A percentile compares a stretch with the other conserved stretches of the same genome.
Evolutionary conservation across 139 green algal species (phyloP).

Genomic region (Gonium pectorale): DNA sequence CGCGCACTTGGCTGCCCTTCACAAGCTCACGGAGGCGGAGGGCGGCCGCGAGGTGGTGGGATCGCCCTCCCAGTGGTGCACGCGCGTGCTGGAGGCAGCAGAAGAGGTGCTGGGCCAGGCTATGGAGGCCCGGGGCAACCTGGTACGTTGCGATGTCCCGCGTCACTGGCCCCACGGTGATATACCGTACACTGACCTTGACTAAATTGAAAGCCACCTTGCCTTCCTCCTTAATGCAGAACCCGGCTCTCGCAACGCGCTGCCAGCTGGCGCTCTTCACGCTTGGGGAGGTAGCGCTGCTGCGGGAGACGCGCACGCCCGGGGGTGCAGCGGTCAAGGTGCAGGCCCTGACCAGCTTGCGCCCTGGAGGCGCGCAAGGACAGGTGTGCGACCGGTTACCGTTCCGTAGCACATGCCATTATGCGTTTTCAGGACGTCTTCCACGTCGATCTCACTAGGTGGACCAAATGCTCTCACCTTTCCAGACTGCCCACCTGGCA

Average conservation of each 20-base stretch:
- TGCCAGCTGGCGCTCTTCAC: conserved; percentile 70
- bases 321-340: conserved; percentile 68
- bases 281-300: conserved; percentile 77
- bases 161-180: too few relatives aligned
- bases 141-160: background rate
- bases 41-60: conserved; percentile 34
- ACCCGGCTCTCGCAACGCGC: background rate
- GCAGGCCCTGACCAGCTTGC: conserved; percentile 76
- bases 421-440: too few relatives aligned
- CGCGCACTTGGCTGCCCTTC: conserved; percentile 72
- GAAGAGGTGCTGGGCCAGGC: conserved; percentile 44
- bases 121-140: conserved; percentile 35
- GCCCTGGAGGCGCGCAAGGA: too few relatives aligned
- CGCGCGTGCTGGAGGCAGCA: conserved; percentile 46
- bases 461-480: too few relatives aligned
- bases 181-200: too few relatives aligned
- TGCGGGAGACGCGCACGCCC: conserved; percentile 36
- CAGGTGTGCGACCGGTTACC: too few relatives aligned
- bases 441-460: too few relatives aligned
- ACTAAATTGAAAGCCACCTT: too few relatives aligned
- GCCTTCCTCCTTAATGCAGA: too few relatives aligned
- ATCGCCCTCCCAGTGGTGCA: conserved; percentile 38
- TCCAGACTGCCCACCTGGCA: too few relatives aligned
- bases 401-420: too few relatives aligned
- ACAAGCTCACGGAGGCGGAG: conserved; percentile 46